Evolutionary conservation across 306 rosid species (phyloP).

Genomic region (Cucurbita moschata): DNA sequence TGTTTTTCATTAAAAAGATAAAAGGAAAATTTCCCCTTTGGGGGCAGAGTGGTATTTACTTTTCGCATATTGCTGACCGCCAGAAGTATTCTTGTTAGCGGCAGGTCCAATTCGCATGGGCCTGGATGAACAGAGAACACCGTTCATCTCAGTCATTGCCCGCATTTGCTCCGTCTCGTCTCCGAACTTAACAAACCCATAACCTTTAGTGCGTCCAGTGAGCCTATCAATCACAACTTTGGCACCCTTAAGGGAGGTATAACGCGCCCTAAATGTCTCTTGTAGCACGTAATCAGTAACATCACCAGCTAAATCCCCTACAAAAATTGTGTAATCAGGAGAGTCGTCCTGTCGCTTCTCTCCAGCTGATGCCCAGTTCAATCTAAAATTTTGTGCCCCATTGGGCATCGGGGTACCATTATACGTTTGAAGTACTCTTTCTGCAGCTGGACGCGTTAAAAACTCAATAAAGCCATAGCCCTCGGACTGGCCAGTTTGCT

Average conservation of each 20-base stretch:
- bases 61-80: conserved; percentile 42
- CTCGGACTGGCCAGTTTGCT: conserved; percentile 69
- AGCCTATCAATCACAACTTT: conserved; percentile 92
- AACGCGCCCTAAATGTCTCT: conserved; percentile 58
- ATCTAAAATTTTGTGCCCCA: conserved; percentile 60
- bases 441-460: conserved; percentile 52
- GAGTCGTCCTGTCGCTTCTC: conserved; percentile 74
- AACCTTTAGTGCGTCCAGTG: conserved; percentile 78
- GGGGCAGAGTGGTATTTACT: conserved; percentile 24
- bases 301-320: conserved; percentile 92
- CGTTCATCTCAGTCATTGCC: conserved; percentile 95
- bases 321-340: conserved; percentile 81
- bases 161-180: conserved; percentile 74
- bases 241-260: conserved; percentile 55
- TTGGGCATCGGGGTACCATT: conserved; percentile 84
- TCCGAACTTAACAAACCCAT: conserved; percentile 81
- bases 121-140: conserved; percentile 69
- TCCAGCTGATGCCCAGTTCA: conserved; percentile 93
- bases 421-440: conserved; percentile 53
- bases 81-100: conserved; percentile 52
- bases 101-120: conserved; percentile 98
- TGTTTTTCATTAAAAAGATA: background rate
- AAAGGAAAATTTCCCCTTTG: background rate
- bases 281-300: conserved; percentile 65
- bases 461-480: conserved; percentile 93